Evolutionary conservation across 83 land plant species (phyloP).

Genomic region (Thuja plicata): DNA sequence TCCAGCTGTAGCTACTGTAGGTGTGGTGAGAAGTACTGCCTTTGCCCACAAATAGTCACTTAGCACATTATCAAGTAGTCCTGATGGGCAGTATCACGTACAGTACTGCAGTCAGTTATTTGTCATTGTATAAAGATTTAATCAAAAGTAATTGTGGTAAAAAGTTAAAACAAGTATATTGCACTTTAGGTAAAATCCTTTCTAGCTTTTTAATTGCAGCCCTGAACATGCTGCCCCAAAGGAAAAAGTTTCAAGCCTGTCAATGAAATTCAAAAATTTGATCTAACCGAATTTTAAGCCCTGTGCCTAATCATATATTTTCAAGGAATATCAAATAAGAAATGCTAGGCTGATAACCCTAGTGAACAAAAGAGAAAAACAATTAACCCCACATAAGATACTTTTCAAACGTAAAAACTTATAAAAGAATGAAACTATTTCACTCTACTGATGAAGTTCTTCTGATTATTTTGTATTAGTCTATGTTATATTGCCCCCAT

Average conservation of each 20-base stretch:
- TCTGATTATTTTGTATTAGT: not conserved
- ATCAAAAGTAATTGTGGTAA: not conserved
- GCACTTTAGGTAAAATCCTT: not conserved
- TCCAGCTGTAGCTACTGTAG: constrained; percentile 90
- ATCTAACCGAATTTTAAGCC: not conserved
- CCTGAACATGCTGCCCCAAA: not conserved
- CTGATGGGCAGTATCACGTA: constrained; percentile 26
- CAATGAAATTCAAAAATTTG: not conserved
- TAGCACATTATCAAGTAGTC: constrained; percentile 82
- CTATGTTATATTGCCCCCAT: not conserved
- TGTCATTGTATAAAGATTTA: not conserved
- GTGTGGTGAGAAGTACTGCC: constrained; percentile 77
- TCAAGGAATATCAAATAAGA: not conserved
- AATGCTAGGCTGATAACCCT: not conserved
- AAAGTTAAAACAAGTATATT: not conserved
- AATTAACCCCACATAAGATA: not conserved
- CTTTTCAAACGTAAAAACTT: not conserved
- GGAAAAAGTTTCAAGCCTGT: not conserved
- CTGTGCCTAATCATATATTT: not conserved
- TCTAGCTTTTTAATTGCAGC: not conserved
- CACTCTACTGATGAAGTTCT: not conserved
- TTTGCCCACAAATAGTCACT: constrained; percentile 93
- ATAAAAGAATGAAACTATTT: not conserved
- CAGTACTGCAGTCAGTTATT: not conserved
- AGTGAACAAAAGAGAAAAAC: constrained; percentile 1